Base-by-base conservation (phyloP, 805 yeast species). In the Yamadazyma scolyti region DNA sequence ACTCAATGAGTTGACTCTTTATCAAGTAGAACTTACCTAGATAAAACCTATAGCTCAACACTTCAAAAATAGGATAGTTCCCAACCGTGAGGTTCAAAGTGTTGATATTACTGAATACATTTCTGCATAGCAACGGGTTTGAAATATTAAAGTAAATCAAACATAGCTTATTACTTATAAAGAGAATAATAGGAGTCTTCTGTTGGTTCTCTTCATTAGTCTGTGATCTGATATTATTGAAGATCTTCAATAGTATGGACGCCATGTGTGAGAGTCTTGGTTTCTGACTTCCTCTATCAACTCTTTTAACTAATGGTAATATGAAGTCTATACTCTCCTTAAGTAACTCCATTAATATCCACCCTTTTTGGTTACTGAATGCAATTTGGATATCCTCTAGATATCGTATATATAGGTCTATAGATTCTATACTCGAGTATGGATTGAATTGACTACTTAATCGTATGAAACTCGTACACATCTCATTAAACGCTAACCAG, bases 21-120 rank as follows among this genome's bases (percentile, higher is more conserved):
- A 73, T 63, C 34, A 77, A 44, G 44, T 75, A 71, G 39, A 66
- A 81, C 25, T 75, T 63, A 3, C 78, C 78, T 26, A 77, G 52
- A 27, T 72, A 65, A 45, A 62, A 77, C 28, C 82, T 51, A 48
- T 75, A 78, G 30, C 68, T 71, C 5, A 76, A 46, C 26, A 72
- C 67, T 39, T 74, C 75, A 11, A 65, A 51, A 24, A 45, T 58
- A 3, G 65, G 48, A 23, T 67, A 75, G n/a, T 58, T 50, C 3
- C 40, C 41, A 31, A 66, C 65, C 23, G 59, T 62, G 23, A 77
- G 54, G 15, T 60, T 56, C 12, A 78, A 62, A 28, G 73, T 72
- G 42, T 71, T 74, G 60, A 78, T 70, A 48, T 77, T 78, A 20
- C 79, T 68, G 45, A 77, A 76, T 23, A 78, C 75, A 43, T 78